These are phyloP conservation scores for Populus hybrid DNA, from an alignment of 441 rosid genomes.

Conservation along the genomic window DNA sequence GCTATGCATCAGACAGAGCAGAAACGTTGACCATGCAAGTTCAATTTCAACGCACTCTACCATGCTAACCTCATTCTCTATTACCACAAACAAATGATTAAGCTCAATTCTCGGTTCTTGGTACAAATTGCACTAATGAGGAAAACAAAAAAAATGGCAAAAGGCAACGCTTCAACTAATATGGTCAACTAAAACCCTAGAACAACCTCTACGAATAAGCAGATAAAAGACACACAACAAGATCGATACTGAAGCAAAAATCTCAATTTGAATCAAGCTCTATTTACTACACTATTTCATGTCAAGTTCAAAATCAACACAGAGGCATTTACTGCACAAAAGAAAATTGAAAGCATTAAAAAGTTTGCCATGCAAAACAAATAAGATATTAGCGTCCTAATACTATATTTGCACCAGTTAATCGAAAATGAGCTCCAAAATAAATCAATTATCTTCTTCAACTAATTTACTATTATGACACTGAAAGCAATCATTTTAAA, in stretches of 20 bases:
- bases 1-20: neutral
- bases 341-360: neutral
- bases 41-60: neutral
- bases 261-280: neutral
- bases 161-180: neutral
- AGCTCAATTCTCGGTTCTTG: neutral
- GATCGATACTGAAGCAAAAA: neutral
- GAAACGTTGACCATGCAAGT: neutral
- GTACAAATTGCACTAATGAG: neutral
- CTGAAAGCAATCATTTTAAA: neutral
- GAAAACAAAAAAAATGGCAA: neutral
- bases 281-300: neutral
- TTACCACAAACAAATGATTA: neutral
- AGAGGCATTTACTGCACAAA: neutral
- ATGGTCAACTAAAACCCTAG: neutral
- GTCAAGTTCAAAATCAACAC: neutral
- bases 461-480: neutral
- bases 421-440: neutral
- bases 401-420: neutral
- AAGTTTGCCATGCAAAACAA: neutral
- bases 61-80: neutral
- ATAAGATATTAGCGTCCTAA: neutral
- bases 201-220: neutral
- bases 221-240: neutral
- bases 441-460: neutral